Evolutionary conservation across 2,329 filamentous ascomycete species (phyloP).

Genomic region (Epichloe uncinata): DNA sequence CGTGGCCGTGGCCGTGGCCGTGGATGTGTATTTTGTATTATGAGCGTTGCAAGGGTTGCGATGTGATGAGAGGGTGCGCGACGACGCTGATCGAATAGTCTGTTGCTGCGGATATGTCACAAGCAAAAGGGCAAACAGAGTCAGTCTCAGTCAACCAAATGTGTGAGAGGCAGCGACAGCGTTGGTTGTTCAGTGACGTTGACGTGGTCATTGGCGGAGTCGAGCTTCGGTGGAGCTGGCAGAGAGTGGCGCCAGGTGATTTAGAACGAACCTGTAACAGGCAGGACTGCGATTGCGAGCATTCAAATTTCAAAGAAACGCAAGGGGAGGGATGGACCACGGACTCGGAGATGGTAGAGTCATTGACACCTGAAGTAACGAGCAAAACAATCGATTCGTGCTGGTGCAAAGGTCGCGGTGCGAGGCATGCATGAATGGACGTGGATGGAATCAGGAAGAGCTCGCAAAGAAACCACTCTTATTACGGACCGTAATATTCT

Average conservation of each 20-base stretch:
- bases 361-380: too few relatives aligned
- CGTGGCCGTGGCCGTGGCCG: constrained; percentile 6
- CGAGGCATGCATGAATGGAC: constrained; percentile 6
- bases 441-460: constrained; percentile 19
- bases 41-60: not conserved
- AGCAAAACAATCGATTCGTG: too few relatives aligned
- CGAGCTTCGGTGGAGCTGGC: constrained; percentile 4
- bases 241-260: not conserved
- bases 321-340: not conserved
- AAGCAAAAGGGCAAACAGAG: not conserved
- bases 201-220: constrained; percentile 4
- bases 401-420: not conserved
- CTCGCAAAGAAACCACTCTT: not conserved
- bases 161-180: not conserved
- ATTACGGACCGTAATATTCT: too few relatives aligned
- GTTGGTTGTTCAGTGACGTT: too few relatives aligned
- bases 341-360: too few relatives aligned
- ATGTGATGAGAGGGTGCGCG: not conserved
- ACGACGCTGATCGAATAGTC: not conserved
- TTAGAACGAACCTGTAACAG: not conserved
- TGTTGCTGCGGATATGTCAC: not conserved
- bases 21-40: not conserved
- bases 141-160: not conserved
- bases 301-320: not conserved
- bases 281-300: not conserved